Evolutionary conservation across 345 rosid genomes (phyloP).

Genomic region (Hirschfeldia incana): DNA sequence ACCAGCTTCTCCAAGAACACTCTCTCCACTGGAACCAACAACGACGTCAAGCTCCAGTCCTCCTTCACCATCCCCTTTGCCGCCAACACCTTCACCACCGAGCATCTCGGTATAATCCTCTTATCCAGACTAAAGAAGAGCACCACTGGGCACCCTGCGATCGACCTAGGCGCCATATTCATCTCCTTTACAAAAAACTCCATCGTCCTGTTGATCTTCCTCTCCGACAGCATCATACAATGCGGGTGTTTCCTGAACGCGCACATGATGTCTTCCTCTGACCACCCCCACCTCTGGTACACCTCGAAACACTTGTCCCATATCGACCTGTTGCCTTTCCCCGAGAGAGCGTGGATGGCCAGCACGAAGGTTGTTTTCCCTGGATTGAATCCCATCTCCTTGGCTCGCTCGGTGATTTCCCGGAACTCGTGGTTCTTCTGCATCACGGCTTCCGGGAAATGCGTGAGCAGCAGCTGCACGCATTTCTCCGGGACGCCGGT

Average conservation of each 20-base stretch:
- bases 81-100: conserved; percentile 40
- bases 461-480: conserved; percentile 43
- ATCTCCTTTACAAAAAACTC: conserved; percentile 53
- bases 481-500: conserved; percentile 43
- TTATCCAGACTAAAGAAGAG: conserved; percentile 52
- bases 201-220: conserved; percentile 47
- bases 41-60: conserved; percentile 44
- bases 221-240: conserved; percentile 55
- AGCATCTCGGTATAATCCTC: conserved; percentile 57
- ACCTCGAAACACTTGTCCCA: conserved; percentile 50
- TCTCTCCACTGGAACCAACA: conserved; percentile 44
- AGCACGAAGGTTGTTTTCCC: conserved; percentile 45
- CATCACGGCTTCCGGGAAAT: conserved; percentile 56
- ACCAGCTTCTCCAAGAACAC: conserved; percentile 50
- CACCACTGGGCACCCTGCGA: conserved; percentile 44
- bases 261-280: conserved; percentile 43
- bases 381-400: conserved; percentile 54
- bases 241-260: conserved; percentile 57
- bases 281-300: conserved; percentile 60
- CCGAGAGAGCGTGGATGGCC: conserved; percentile 50
- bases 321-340: conserved; percentile 44
- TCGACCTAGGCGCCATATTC: conserved; percentile 38
- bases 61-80: conserved; percentile 49
- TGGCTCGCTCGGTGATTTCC: conserved; percentile 38
- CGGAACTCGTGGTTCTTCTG: conserved; percentile 41